Conservation (phyloP, 2,329 filamentous ascomycete genomes). For the Nigrospora sphaerica region DNA sequence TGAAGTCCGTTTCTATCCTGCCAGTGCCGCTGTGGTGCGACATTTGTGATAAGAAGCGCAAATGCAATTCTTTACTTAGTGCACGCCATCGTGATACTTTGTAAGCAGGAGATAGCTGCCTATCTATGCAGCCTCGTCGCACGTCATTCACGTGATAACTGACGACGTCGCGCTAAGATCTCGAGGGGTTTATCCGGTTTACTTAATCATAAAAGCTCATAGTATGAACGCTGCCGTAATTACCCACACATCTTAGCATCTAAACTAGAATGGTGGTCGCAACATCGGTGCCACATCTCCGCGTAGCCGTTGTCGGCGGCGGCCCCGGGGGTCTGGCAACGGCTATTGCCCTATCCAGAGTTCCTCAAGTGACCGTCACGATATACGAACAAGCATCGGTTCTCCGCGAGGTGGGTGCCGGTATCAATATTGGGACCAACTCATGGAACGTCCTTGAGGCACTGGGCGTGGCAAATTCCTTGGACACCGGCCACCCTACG, state of each 20-base stretch:
- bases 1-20: too few relatives aligned
- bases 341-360: conserved; percentile 34
- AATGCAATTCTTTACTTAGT: too few relatives aligned
- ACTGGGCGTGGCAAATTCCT: conserved; percentile 30
- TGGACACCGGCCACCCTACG: conserved; percentile 16
- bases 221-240: too few relatives aligned
- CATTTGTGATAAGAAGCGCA: too few relatives aligned
- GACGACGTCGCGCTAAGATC: conserved; percentile 12
- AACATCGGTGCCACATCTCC: conserved; percentile 7
- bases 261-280: conserved; percentile 12
- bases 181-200: neutral
- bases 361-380: conserved; percentile 31
- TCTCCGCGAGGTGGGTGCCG: conserved; percentile 39
- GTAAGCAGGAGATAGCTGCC: too few relatives aligned
- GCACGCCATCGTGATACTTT: too few relatives aligned
- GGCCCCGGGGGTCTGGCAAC: conserved; percentile 25
- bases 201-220: neutral
- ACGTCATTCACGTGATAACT: conserved; percentile 20
- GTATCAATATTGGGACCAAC: conserved; percentile 37
- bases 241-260: neutral
- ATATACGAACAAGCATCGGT: conserved; percentile 37
- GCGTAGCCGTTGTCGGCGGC: conserved; percentile 16
- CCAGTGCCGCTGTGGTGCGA: too few relatives aligned
- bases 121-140: conserved; percentile 4
- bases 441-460: conserved; percentile 39